phyloP scores from a whole-genome alignment of 768 basidiomycete genomes.

The Collybia sordida region DNA sequence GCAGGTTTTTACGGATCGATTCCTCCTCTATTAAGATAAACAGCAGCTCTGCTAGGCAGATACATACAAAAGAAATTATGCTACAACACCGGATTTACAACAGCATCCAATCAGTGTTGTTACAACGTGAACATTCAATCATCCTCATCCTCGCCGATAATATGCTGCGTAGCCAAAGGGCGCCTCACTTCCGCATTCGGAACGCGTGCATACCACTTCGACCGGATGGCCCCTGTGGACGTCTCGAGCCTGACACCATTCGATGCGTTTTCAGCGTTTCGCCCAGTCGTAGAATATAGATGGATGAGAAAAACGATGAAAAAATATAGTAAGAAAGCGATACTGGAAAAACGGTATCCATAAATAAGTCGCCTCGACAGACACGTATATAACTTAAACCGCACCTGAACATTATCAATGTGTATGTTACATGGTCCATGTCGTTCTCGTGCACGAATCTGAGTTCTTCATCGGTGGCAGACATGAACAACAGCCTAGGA shows the following conservation, averaged over 20 bases:
- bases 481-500: conserved; percentile 82
- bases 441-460: conserved; percentile 62
- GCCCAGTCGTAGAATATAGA: conserved; percentile 63
- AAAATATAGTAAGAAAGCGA: conserved; percentile 78
- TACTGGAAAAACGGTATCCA: conserved; percentile 32
- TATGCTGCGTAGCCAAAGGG: conserved; percentile 17
- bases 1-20: no score
- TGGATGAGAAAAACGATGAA: conserved; percentile 70
- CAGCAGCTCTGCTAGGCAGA: no score
- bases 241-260: conserved; percentile 11
- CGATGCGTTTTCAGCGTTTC: conserved; percentile 39
- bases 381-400: conserved; percentile 12
- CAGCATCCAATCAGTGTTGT: no score
- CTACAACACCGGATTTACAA: no score
- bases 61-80: no score
- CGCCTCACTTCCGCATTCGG: conserved; percentile 33
- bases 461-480: conserved; percentile 91
- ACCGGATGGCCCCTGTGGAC: conserved; percentile 16
- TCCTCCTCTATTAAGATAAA: no score
- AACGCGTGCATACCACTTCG: conserved; percentile 70
- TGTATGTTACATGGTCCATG: conserved; percentile 92
- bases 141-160: conserved; percentile 33
- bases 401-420: conserved; percentile 81
- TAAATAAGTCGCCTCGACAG: conserved; percentile 1
- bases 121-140: conserved; percentile 3